Conservation (phyloP, 1,139 yeast species). For the Pichia sp. region DNA sequence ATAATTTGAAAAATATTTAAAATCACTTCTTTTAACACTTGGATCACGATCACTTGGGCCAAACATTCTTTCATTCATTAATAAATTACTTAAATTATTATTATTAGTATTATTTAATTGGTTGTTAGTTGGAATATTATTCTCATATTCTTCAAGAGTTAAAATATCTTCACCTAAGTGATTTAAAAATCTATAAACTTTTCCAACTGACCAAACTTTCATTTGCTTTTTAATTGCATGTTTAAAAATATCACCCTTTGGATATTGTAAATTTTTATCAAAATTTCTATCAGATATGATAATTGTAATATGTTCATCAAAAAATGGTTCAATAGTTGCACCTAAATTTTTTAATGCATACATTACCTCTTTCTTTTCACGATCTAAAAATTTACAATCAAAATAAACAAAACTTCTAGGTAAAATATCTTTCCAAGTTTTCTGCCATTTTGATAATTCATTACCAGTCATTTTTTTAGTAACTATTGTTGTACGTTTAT, state of each 20-base stretch:
- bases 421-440: slow-evolving; percentile 76
- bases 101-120: background rate
- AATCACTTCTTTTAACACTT: slow-evolving; percentile 74
- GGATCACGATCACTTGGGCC: slow-evolving; percentile 92
- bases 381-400: slow-evolving; percentile 52
- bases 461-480: slow-evolving; percentile 26
- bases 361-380: slow-evolving; percentile 50
- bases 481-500: background rate
- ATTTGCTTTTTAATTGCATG: slow-evolving; percentile 56
- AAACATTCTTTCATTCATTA: slow-evolving; percentile 76
- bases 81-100: slow-evolving; percentile 50
- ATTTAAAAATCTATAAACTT: slow-evolving; percentile 72
- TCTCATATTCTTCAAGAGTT: slow-evolving; percentile 12
- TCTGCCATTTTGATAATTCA: slow-evolving; percentile 69
- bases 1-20: slow-evolving; percentile 71
- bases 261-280: slow-evolving; percentile 30
- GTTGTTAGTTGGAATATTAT: background rate
- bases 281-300: slow-evolving; percentile 62
- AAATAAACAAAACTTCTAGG: slow-evolving; percentile 69
- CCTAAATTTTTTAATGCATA: slow-evolving; percentile 54
- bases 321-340: slow-evolving; percentile 65
- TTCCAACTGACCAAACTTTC: slow-evolving; percentile 86
- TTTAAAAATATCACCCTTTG: slow-evolving; percentile 58
- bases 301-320: slow-evolving; percentile 72
- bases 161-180: slow-evolving; percentile 52